A percentile compares a stretch with the other conserved stretches of the same genome.
Evolutionary conservation across 495 filamentous ascomycete species (phyloP).

Genomic region (Paragyromitra xinjiangensis): DNA sequence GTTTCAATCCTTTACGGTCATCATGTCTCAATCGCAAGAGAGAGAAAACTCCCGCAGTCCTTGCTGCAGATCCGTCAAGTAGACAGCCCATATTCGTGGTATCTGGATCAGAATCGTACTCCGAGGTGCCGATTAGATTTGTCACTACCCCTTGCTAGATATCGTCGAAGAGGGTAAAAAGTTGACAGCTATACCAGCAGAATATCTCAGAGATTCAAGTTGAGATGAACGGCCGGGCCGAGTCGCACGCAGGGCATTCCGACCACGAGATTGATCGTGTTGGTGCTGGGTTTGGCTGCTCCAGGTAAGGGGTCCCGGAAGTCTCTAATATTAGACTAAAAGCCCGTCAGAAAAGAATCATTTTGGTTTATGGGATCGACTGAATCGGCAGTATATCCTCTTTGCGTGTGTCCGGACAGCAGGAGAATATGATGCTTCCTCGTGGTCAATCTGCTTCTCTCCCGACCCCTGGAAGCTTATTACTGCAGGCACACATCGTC

Average conservation of each 20-base stretch:
- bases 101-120: conserved; percentile 29
- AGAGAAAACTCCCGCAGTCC: conserved; percentile 40
- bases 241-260: conserved; percentile 47
- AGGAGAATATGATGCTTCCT: conserved; percentile 48
- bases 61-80: conserved; percentile 45
- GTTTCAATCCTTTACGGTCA: conserved; percentile 35
- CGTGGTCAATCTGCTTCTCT: conserved; percentile 44
- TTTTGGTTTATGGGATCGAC: conserved; percentile 48
- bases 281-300: conserved; percentile 47
- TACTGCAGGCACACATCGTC: conserved; percentile 50
- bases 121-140: conserved; percentile 35
- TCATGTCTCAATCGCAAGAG: conserved; percentile 42
- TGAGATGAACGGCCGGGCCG: conserved; percentile 49
- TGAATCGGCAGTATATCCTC: conserved; percentile 48
- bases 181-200: conserved; percentile 33
- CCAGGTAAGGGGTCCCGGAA: conserved; percentile 49
- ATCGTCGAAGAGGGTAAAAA: conserved; percentile 28
- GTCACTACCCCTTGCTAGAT: conserved; percentile 43
- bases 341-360: conserved; percentile 24
- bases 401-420: conserved; percentile 49
- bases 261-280: conserved; percentile 50
- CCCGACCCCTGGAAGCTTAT: conserved; percentile 49
- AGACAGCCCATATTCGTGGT: conserved; percentile 25
- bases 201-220: conserved; percentile 29
- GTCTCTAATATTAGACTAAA: conserved; percentile 40